Conservation (phyloP, 2,329 filamentous ascomycete species). For the Elsinoe necatrix region DNA sequence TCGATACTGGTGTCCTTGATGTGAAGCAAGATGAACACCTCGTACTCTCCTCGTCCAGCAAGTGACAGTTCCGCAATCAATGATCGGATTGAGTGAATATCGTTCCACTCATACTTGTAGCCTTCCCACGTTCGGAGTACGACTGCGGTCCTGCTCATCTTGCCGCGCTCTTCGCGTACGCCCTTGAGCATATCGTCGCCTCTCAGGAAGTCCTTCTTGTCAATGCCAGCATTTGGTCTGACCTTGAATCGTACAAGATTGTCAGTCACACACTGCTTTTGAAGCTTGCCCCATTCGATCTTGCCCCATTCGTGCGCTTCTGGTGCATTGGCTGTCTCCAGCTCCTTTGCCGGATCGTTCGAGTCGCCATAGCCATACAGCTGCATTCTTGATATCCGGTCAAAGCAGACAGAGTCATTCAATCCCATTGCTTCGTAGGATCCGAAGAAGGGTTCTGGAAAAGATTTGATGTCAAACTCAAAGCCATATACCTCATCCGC, state of each 20-base stretch:
- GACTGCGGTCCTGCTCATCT: conserved; percentile 59
- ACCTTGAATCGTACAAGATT: conserved; percentile 62
- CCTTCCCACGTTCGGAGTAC: conserved; percentile 77
- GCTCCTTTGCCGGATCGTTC: conserved; percentile 61
- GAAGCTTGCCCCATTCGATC: conserved; percentile 70
- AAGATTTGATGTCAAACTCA: conserved; percentile 45
- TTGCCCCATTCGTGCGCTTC: conserved; percentile 58
- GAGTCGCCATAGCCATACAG: conserved; percentile 89
- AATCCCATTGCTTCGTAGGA: conserved; percentile 74
- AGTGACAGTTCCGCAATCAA: conserved; percentile 71
- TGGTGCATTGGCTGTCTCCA: conserved; percentile 38
- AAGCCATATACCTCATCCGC: conserved; percentile 26
- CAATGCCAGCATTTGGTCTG: conserved; percentile 28
- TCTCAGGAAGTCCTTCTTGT: conserved; percentile 21
- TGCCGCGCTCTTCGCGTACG: conserved; percentile 18
- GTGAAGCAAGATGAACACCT: conserved; percentile 74
- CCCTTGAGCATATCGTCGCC: conserved; percentile 22
- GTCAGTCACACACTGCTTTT: conserved; percentile 61
- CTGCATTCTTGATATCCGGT: conserved; percentile 77
- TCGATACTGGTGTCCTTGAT: conserved; percentile 70
- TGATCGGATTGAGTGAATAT: conserved; percentile 72
- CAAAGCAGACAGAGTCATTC: conserved; percentile 82
- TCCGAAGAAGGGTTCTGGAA: conserved; percentile 74
- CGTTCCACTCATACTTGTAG: conserved; percentile 69
- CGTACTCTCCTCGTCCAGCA: conserved; percentile 71